Evolutionary conservation across 2,329 filamentous ascomycete genomes (phyloP).

Genomic region (Mollisia scopiformis): DNA sequence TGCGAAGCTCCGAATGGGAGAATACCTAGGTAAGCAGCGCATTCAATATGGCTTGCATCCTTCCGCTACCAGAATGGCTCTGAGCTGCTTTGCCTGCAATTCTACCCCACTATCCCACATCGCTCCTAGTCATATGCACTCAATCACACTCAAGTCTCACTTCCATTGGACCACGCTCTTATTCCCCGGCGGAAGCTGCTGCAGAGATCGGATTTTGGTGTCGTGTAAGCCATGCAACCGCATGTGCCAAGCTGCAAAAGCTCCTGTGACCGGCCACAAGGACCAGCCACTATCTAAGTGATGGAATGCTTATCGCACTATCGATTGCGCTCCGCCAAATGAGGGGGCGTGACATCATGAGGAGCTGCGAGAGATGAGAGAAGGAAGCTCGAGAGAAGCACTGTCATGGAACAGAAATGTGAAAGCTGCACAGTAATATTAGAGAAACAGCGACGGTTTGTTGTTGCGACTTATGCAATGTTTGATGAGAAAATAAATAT

Average conservation of each 20-base stretch:
- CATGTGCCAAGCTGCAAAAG: not conserved
- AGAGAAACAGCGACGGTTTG: too few relatives aligned
- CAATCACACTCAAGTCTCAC: slow-evolving; percentile 3
- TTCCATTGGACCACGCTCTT: not conserved
- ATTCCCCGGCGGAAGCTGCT: not conserved
- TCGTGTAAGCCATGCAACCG: not conserved
- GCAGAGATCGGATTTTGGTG: not conserved
- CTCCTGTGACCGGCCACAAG: not conserved
- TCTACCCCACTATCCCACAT: not conserved
- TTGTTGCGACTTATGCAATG: too few relatives aligned
- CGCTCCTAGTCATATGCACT: slow-evolving; percentile 4
- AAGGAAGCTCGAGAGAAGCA: too few relatives aligned
- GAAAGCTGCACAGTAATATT: too few relatives aligned
- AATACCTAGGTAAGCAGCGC: not conserved
- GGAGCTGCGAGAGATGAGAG: not conserved
- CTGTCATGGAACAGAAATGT: too few relatives aligned
- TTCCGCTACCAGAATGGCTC: not conserved
- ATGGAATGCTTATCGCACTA: not conserved
- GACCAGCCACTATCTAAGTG: not conserved
- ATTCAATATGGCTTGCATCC: not conserved
- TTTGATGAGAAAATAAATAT: too few relatives aligned
- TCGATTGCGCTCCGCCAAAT: not conserved
- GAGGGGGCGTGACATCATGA: not conserved
- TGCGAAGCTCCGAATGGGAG: not conserved
- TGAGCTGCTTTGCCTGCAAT: not conserved